Percentiles rank a stretch among this genome's conserved stretches.
phyloP scores from a whole-genome alignment of 495 filamentous ascomycete species.

The Geopyxis carbonaria region DNA sequence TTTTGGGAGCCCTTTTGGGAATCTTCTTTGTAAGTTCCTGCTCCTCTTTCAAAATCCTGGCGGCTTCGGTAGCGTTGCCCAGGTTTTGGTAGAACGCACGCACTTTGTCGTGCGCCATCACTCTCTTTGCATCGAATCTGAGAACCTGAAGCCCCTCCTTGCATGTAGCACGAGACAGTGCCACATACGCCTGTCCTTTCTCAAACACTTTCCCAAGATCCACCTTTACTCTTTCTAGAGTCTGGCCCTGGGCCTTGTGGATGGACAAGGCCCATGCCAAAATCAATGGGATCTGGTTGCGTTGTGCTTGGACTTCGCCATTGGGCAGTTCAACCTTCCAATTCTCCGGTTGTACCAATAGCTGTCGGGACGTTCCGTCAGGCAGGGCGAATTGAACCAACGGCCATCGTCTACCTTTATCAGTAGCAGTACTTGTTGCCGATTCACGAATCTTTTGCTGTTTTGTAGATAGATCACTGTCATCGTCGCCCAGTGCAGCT shows the following conservation, averaged over 20 bases:
- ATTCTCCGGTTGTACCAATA: conserved; percentile 68
- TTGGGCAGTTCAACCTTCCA: conserved; percentile 97
- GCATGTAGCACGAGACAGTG: conserved; percentile 65
- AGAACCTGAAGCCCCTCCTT: conserved; percentile 79
- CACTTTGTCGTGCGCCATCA: conserved; percentile 86
- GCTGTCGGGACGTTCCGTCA: conserved; percentile 58
- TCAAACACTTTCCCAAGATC: conserved; percentile 86
- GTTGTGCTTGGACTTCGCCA: conserved; percentile 79
- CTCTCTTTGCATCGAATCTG: conserved; percentile 74
- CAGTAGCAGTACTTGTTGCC: conserved; percentile 29
- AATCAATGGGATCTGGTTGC: conserved; percentile 66
- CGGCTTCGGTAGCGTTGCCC: conserved; percentile 35
- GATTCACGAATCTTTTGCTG: conserved; percentile 7
- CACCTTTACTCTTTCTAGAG: conserved; percentile 84
- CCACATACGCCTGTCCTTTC: conserved; percentile 81
- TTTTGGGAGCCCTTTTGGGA: too few relatives aligned
- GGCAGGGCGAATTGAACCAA: conserved; percentile 63
- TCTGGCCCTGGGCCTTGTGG: conserved; percentile 96
- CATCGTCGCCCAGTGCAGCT: neutral
- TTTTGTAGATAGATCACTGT: neutral
- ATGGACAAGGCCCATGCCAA: conserved; percentile 94
- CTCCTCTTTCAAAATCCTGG: too few relatives aligned
- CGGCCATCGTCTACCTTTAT: conserved; percentile 42
- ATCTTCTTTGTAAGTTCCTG: too few relatives aligned
- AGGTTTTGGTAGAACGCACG: conserved; percentile 68